These are phyloP conservation scores for Penicillium janthinellum DNA, from an alignment of 2,329 filamentous ascomycete species.

Conservation along the genomic window DNA sequence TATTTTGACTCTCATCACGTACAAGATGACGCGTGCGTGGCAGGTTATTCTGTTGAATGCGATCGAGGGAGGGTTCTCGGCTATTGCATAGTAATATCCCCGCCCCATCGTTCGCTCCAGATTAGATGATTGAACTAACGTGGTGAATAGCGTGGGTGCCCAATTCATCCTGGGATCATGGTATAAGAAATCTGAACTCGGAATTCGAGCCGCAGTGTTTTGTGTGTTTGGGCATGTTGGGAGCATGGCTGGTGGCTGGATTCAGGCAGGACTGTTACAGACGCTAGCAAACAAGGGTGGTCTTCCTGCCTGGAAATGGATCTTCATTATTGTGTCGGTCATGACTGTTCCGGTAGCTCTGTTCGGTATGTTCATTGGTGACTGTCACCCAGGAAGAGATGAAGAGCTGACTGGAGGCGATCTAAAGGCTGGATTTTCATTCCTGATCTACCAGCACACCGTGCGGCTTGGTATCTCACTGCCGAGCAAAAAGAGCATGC, in stretches of 20 bases:
- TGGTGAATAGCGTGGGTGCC: slow-evolving; percentile 39
- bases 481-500: slow-evolving; percentile 39
- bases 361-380: slow-evolving; percentile 34
- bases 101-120: background rate
- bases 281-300: slow-evolving; percentile 39
- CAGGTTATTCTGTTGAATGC: slow-evolving; percentile 50
- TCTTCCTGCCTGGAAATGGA: slow-evolving; percentile 47
- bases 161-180: slow-evolving; percentile 51
- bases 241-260: slow-evolving; percentile 51
- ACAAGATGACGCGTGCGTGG: slow-evolving; percentile 46
- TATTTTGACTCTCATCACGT: slow-evolving; percentile 48
- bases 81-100: slow-evolving; percentile 47
- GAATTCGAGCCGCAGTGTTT: slow-evolving; percentile 36
- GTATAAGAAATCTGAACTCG: slow-evolving; percentile 49
- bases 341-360: slow-evolving; percentile 47
- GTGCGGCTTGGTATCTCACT: slow-evolving; percentile 45
- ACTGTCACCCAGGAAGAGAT: background rate
- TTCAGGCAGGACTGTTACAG: slow-evolving; percentile 46
- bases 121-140: background rate
- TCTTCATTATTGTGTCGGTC: slow-evolving; percentile 48
- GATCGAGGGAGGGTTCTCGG: slow-evolving; percentile 49
- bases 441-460: slow-evolving; percentile 47
- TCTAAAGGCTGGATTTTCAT: slow-evolving; percentile 48
- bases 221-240: slow-evolving; percentile 49
- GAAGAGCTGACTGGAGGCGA: background rate